These are phyloP conservation scores for Globisporangium middletonii DNA, from an alignment of 352 stramenopile species.

Conservation along the genomic window DNA sequence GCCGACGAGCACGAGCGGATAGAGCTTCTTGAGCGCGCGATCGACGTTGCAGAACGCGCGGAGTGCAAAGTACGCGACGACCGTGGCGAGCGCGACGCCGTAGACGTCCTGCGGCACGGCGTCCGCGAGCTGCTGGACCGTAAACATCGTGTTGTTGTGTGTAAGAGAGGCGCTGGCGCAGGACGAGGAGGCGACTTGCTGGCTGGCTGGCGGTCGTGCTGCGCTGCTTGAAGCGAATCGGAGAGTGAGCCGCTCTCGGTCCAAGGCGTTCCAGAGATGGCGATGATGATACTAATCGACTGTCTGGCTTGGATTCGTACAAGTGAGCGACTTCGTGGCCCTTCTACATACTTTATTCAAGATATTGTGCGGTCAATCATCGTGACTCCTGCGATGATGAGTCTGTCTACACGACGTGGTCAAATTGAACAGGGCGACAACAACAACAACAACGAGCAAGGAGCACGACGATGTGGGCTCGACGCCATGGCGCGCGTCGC, in stretches of 20 bases:
- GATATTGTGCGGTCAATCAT: background rate
- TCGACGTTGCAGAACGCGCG: slow-evolving; percentile 67
- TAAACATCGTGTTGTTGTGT: slow-evolving; percentile 12
- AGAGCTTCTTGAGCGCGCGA: slow-evolving; percentile 47
- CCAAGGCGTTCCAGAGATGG: too few relatives aligned
- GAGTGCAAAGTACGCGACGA: slow-evolving; percentile 55
- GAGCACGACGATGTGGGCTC: slow-evolving; percentile 1
- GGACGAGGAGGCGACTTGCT: background rate
- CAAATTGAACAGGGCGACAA: background rate
- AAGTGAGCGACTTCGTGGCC: background rate
- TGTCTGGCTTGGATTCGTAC: background rate
- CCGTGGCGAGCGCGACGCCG: slow-evolving; percentile 26
- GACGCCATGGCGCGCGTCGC: background rate
- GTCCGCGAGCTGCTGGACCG: slow-evolving; percentile 20
- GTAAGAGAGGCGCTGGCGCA: background rate
- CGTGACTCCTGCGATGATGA: background rate
- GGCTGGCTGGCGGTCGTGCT: background rate
- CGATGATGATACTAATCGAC: background rate
- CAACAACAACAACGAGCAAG: background rate
- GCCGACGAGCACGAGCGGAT: slow-evolving; percentile 42
- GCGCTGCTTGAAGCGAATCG: slow-evolving; percentile 7
- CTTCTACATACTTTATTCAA: background rate
- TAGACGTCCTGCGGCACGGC: slow-evolving; percentile 25
- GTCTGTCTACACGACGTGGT: background rate
- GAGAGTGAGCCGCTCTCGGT: slow-evolving; percentile 1